Conservation (phyloP, 1,284 basidiomycete species). For the Microbotryum intermedium region DNA sequence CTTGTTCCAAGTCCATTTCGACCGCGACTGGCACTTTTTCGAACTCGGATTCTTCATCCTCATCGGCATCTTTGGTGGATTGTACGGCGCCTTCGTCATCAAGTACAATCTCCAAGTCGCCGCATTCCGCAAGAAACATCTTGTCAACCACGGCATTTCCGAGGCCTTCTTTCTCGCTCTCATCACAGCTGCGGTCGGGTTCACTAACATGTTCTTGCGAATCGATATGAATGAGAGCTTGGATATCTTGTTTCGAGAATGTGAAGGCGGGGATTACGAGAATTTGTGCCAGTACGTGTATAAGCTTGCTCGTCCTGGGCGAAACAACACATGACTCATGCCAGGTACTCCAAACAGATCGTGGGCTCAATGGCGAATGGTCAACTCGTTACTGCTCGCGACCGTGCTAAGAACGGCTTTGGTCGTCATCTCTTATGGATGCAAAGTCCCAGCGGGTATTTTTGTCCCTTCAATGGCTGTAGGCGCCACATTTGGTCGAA, state of each 20-base stretch:
- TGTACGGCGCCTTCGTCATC: constrained; percentile 94
- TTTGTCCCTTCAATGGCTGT: constrained; percentile 98
- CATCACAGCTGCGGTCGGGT: constrained; percentile 83
- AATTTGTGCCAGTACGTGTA: constrained; percentile 82
- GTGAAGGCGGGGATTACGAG: constrained; percentile 84
- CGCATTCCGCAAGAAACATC: constrained; percentile 81
- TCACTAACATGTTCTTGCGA: constrained; percentile 87
- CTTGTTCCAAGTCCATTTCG: constrained; percentile 95
- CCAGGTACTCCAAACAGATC: constrained; percentile 60
- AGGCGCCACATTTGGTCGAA: constrained; percentile 88
- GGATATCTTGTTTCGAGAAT: constrained; percentile 93
- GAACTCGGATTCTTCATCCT: constrained; percentile 83
- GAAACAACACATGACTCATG: no score
- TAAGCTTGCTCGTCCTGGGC: no score
- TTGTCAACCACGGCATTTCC: constrained; percentile 70
- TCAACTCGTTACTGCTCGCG: constrained; percentile 82
- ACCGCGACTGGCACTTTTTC: constrained; percentile 98
- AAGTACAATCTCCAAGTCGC: constrained; percentile 95
- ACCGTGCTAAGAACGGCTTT: constrained; percentile 78
- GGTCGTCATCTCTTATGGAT: constrained; percentile 88
- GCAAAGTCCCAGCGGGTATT: constrained; percentile 93
- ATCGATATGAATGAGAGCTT: constrained; percentile 98
- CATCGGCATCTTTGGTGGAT: constrained; percentile 89
- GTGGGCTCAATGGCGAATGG: constrained; percentile 86
- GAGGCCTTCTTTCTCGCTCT: constrained; percentile 83